Conservation (phyloP, 2,329 filamentous ascomycete species). For the Beauveria varroae region DNA sequence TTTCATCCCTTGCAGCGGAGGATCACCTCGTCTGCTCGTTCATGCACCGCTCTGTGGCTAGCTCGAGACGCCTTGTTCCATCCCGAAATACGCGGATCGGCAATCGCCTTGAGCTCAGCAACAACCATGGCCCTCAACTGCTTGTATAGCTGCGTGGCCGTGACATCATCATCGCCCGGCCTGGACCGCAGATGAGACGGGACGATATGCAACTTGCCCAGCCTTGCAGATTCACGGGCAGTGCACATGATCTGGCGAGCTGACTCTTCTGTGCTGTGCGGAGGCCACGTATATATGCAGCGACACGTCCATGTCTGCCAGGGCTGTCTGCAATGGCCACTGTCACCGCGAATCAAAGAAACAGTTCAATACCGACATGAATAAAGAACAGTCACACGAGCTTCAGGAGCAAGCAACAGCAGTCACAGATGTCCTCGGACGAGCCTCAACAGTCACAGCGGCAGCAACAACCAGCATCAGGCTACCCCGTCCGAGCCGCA, state of each 20-base stretch:
- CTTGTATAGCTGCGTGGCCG: neutral
- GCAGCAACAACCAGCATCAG: neutral
- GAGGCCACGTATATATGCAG: neutral
- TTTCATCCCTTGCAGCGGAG: no score
- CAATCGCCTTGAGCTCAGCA: no score
- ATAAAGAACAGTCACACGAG: slow-evolving; percentile 1
- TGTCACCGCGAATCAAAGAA: neutral
- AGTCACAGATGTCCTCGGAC: neutral
- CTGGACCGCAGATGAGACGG: neutral
- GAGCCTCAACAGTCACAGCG: neutral
- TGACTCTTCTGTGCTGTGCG: neutral
- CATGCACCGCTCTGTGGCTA: neutral
- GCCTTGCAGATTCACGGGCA: neutral
- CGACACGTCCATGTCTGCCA: neutral
- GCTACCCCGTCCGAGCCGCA: neutral
- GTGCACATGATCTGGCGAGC: neutral
- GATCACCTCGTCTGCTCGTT: neutral
- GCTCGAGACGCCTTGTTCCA: neutral
- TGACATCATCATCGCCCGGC: neutral
- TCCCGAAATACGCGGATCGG: neutral
- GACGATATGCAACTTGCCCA: neutral
- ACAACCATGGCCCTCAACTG: neutral
- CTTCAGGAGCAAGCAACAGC: neutral
- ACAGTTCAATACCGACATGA: neutral
- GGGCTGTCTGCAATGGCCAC: no score